Percentiles rank a stretch among this genome's conserved stretches.
These are phyloP conservation scores for Pseudogymnoascus sp. DNA, from an alignment of 2,329 filamentous ascomycete species.

Conservation along the genomic window DNA sequence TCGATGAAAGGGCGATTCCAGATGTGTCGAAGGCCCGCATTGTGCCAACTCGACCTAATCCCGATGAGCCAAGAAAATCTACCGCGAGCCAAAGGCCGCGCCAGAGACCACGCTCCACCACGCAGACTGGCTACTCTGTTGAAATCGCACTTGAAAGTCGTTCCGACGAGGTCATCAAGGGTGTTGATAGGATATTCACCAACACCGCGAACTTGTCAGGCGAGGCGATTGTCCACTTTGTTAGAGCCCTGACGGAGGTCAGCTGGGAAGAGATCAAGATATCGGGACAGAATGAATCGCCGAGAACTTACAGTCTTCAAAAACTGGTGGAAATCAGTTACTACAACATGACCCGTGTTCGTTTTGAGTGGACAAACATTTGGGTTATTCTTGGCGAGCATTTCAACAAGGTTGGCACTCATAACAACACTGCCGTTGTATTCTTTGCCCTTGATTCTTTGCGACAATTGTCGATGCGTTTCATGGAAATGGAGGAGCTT, in stretches of 20 bases:
- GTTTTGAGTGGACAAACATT: slow-evolving; percentile 96
- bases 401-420: slow-evolving; percentile 95
- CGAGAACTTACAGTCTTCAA: slow-evolving; percentile 92
- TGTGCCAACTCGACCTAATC: slow-evolving; percentile 48
- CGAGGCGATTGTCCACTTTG: slow-evolving; percentile 93
- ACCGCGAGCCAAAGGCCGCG: slow-evolving; percentile 46
- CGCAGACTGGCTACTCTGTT: slow-evolving; percentile 47
- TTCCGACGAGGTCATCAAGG: slow-evolving; percentile 85
- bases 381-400: slow-evolving; percentile 98
- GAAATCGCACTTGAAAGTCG: slow-evolving; percentile 89
- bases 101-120: slow-evolving; percentile 43
- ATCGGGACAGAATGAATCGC: slow-evolving; percentile 89
- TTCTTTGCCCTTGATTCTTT: slow-evolving; percentile 96
- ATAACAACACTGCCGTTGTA: slow-evolving; percentile 92
- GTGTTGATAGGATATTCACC: slow-evolving; percentile 92
- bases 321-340: slow-evolving; percentile 98
- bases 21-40: slow-evolving; percentile 83
- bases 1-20: slow-evolving; percentile 85
- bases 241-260: slow-evolving; percentile 83
- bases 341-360: slow-evolving; percentile 98
- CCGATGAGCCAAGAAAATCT: slow-evolving; percentile 55
- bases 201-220: slow-evolving; percentile 90
- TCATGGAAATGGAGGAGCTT: slow-evolving; percentile 96
- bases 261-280: slow-evolving; percentile 99
- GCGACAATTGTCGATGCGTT: slow-evolving; percentile 93